Conservation (phyloP, 2,329 filamentous ascomycete genomes). For the Claviceps capensis region DNA sequence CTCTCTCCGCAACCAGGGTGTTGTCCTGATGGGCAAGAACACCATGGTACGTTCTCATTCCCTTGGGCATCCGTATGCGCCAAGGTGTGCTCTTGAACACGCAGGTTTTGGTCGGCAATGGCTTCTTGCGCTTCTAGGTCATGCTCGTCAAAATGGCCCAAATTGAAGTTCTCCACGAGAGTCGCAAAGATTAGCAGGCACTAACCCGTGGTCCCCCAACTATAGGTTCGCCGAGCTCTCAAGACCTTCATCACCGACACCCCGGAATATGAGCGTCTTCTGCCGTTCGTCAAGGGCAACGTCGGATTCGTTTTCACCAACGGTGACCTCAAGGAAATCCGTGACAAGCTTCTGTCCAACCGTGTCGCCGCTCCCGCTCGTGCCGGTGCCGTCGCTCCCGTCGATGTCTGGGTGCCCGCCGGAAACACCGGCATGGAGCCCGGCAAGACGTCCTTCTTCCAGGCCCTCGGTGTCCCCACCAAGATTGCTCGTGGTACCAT, state of each 20-base stretch:
- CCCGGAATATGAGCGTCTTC: conserved; percentile 96
- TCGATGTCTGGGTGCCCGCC: conserved; percentile 87
- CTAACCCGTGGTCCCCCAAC: not conserved
- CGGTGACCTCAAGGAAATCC: conserved; percentile 77
- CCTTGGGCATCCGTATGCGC: not conserved
- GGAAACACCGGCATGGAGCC: conserved; percentile 99
- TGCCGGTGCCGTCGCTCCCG: conserved; percentile 90
- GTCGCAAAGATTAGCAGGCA: not conserved
- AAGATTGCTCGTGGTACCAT: conserved; percentile 99
- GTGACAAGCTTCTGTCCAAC: conserved; percentile 92
- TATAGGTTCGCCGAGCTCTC: conserved; percentile 82
- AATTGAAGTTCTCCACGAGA: not conserved
- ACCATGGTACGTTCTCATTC: conserved; percentile 63
- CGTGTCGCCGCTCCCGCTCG: conserved; percentile 94
- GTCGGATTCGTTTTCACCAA: conserved; percentile 99
- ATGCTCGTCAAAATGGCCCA: not conserved
- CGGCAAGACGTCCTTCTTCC: conserved; percentile 99
- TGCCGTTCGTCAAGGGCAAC: conserved; percentile 93
- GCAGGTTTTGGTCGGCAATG: not conserved
- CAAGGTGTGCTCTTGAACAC: too few relatives aligned
- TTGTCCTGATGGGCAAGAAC: conserved; percentile 99
- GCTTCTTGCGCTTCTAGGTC: not conserved
- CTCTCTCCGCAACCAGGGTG: conserved; percentile 77
- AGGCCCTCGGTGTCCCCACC: conserved; percentile 99
- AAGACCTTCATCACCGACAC: conserved; percentile 84